Base-by-base conservation (phyloP, 805 yeast species). In the Priceomyces haplophilus region DNA sequence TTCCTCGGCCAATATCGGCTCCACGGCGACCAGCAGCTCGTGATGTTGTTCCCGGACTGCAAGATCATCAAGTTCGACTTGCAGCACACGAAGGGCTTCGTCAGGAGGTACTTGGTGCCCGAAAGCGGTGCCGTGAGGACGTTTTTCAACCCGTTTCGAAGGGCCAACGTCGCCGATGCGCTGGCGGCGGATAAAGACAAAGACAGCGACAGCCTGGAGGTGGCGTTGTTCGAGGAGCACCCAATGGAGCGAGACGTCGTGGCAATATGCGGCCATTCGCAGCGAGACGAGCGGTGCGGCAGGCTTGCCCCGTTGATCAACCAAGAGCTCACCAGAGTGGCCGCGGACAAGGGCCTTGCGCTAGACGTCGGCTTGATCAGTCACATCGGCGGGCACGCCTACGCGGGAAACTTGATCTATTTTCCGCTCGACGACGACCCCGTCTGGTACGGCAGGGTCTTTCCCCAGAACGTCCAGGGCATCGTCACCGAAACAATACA, bases 361-460 rank as follows among this genome's bases (percentile, higher is more conserved):
- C 48, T 43, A 3, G 57, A 59, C 27, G 67, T 82, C 25, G 89
- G 88, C 0, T 54, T 76, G 5, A 68, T 84, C 0, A 82, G 90
- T 10, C 96, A 88, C 58, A 69, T 88, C 32, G 95, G 96, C 1
- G 96, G 96, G 0, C 96, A 88, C 58, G 86, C 75, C 2, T 88
- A 79, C 61, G 96, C 96, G 1, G 96, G 95, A 0, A 88, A 88
- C 54, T 79, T 88, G 11, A 64, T 86, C 2, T 74, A 76, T 39
- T 80, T 81, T 48, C 61, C 62, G 3, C 46, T 42, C 20, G 68
- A 69, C 37, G 75, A 79, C 1, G 68, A 69, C 36, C 59, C 69
- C 12, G 60, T 82, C 2, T 87, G 95, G 95, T 87, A 86, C 56
- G 93, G 95, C 0, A 67, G 87, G 40, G 88, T 87, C 2, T 63